Evolutionary conservation across 495 filamentous ascomycete genomes (phyloP).

Genomic region (Geoglossum glabrum): DNA sequence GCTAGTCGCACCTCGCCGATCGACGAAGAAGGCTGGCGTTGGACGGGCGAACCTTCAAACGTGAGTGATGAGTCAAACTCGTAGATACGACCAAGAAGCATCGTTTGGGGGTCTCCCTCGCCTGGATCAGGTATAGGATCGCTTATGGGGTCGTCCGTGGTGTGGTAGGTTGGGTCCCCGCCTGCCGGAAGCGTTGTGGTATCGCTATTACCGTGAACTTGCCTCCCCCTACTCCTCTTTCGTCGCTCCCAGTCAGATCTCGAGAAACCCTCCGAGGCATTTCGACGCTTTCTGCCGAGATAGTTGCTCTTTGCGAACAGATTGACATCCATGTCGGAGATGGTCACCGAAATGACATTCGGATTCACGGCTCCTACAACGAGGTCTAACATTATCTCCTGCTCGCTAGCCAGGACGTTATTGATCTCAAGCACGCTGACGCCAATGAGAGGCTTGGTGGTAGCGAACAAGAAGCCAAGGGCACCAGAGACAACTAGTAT

Average conservation of each 20-base stretch:
- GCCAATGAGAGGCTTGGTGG: constrained; percentile 67
- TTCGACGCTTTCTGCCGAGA: constrained; percentile 22
- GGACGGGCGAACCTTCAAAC: constrained; percentile 77
- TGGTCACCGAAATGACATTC: constrained; percentile 67
- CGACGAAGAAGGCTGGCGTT: constrained; percentile 40
- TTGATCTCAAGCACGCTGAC: constrained; percentile 58
- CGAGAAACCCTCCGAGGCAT: not conserved
- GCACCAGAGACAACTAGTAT: constrained; percentile 58
- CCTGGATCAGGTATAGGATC: constrained; percentile 26
- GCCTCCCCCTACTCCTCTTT: constrained; percentile 4
- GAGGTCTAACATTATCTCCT: constrained; percentile 89
- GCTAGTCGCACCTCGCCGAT: constrained; percentile 62
- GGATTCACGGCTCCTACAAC: constrained; percentile 78
- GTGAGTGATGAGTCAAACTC: constrained; percentile 68
- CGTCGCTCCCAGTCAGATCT: constrained; percentile 15
- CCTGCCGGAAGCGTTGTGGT: not conserved
- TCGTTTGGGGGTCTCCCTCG: constrained; percentile 44
- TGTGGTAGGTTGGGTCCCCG: not conserved
- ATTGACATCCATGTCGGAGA: constrained; percentile 70
- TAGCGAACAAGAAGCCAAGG: constrained; percentile 70
- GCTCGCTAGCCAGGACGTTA: constrained; percentile 80
- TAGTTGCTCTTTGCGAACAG: constrained; percentile 85
- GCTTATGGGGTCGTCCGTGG: not conserved
- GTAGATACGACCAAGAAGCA: constrained; percentile 75
- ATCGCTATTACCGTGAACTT: not conserved